phyloP scores from a whole-genome alignment of 805 yeast species.

The Saturnispora sekii region DNA sequence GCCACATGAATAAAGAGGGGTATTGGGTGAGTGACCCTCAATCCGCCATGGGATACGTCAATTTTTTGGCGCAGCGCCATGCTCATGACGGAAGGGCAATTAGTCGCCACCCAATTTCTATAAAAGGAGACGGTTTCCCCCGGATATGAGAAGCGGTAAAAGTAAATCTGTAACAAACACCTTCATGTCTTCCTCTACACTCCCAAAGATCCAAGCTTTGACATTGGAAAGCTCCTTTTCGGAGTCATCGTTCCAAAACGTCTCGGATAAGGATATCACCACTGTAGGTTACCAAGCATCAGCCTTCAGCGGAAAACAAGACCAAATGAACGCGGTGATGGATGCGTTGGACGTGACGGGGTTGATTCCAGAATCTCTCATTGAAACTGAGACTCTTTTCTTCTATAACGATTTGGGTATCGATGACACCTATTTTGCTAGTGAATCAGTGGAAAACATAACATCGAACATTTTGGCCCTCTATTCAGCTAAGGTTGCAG shows the following conservation, averaged over 20 bases:
- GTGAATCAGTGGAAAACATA: constrained; percentile 71
- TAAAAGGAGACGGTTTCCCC: too few species aligned
- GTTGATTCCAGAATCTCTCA: constrained; percentile 77
- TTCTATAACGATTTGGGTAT: constrained; percentile 82
- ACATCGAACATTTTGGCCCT: constrained; percentile 79
- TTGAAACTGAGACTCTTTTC: constrained; percentile 83
- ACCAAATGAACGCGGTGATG: constrained; percentile 72
- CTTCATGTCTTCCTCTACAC: background rate
- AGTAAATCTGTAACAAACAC: too few species aligned
- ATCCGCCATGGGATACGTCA: too few species aligned
- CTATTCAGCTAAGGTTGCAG: constrained; percentile 88
- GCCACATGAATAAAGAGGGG: too few species aligned
- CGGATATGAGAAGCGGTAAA: too few species aligned
- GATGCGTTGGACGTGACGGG: constrained; percentile 76
- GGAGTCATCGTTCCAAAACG: constrained; percentile 26
- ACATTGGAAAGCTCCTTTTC: constrained; percentile 30
- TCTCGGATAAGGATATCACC: constrained; percentile 23
- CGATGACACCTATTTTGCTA: constrained; percentile 85
- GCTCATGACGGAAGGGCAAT: too few species aligned
- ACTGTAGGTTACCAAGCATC: constrained; percentile 58
- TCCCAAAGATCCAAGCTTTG: constrained; percentile 14
- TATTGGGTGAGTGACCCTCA: too few species aligned
- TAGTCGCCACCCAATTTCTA: too few species aligned
- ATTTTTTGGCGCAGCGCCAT: too few species aligned
- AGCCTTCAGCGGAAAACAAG: constrained; percentile 70